A percentile compares a stretch with the other conserved stretches of the same genome.
These are phyloP conservation scores for Ascochyta fabae DNA, from an alignment of 2,329 filamentous ascomycete genomes.

Conservation along the genomic window DNA sequence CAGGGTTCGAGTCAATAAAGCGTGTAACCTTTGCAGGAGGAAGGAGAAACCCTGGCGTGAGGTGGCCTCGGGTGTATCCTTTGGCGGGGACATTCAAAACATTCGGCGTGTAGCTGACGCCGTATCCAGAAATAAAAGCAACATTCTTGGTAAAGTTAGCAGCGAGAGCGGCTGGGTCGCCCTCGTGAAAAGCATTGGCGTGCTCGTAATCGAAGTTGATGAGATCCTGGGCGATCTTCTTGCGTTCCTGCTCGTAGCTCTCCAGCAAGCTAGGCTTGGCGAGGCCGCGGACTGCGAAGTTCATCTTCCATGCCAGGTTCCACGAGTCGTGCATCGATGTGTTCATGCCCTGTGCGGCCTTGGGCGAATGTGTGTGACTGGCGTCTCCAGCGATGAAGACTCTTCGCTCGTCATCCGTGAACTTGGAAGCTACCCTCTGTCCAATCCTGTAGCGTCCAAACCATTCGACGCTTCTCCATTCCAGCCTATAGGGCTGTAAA, in stretches of 20 bases:
- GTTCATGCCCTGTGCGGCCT: slow-evolving; percentile 56
- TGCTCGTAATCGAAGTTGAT: slow-evolving; percentile 57
- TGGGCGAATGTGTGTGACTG: slow-evolving; percentile 52
- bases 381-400: slow-evolving; percentile 60
- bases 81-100: slow-evolving; percentile 66
- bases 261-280: slow-evolving; percentile 48
- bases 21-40: slow-evolving; percentile 74
- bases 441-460: slow-evolving; percentile 60
- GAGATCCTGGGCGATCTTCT: slow-evolving; percentile 53
- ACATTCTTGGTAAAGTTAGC: slow-evolving; percentile 74
- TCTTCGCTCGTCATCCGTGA: slow-evolving; percentile 50
- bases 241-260: slow-evolving; percentile 52
- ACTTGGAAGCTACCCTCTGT: slow-evolving; percentile 56
- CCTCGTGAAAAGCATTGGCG: slow-evolving; percentile 61
- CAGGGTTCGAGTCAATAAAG: slow-evolving; percentile 78
- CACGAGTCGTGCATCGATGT: slow-evolving; percentile 53
- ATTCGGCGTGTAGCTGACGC: slow-evolving; percentile 70
- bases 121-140: slow-evolving; percentile 75
- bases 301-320: slow-evolving; percentile 55
- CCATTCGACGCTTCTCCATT: slow-evolving; percentile 58
- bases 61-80: slow-evolving; percentile 54
- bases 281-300: slow-evolving; percentile 48
- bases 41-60: slow-evolving; percentile 57
- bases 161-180: slow-evolving; percentile 68
- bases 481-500: slow-evolving; percentile 53